Conservation (phyloP, 225 moss, liverwort and hornwort species). For the Sphagnum contortum region DNA sequence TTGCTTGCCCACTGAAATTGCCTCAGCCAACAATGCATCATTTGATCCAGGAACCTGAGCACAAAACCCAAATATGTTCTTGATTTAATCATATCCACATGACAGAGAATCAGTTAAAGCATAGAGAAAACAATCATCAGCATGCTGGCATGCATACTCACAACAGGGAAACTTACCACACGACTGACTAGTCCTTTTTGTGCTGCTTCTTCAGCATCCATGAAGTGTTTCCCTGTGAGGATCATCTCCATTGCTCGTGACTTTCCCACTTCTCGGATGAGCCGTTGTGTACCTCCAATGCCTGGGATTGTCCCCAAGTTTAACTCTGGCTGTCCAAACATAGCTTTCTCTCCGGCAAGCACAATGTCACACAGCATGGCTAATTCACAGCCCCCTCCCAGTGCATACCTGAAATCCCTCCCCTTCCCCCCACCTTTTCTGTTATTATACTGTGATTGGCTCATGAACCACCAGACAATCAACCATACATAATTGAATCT, state of each 20-base stretch:
- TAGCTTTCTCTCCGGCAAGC: conserved; percentile 84
- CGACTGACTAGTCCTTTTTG: conserved; percentile 74
- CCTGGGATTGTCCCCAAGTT: conserved; percentile 86
- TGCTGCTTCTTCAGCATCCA: conserved; percentile 81
- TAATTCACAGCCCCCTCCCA: conserved; percentile 95
- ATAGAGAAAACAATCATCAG: too few relatives aligned
- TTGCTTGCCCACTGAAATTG: conserved; percentile 59
- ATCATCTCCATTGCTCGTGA: conserved; percentile 99
- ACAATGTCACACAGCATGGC: conserved; percentile 91
- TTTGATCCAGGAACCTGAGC: conserved; percentile 70
- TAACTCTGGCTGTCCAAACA: conserved; percentile 90
- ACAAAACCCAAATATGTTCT: not conserved
- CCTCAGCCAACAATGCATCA: conserved; percentile 66
- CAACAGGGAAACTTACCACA: conserved; percentile 37
- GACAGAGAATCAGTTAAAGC: too few relatives aligned
- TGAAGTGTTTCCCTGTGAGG: conserved; percentile 77
- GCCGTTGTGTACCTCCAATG: conserved; percentile 88
- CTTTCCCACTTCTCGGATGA: conserved; percentile 91
- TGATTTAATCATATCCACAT: too few relatives aligned
- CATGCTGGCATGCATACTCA: too few relatives aligned
- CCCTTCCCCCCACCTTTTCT: not conserved
- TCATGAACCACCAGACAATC: not conserved
- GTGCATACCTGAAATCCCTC: conserved; percentile 48
- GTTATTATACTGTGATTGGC: not conserved
- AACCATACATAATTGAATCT: not conserved